Conservation (phyloP, 495 filamentous ascomycete genomes). For the Neurospora sp. region DNA sequence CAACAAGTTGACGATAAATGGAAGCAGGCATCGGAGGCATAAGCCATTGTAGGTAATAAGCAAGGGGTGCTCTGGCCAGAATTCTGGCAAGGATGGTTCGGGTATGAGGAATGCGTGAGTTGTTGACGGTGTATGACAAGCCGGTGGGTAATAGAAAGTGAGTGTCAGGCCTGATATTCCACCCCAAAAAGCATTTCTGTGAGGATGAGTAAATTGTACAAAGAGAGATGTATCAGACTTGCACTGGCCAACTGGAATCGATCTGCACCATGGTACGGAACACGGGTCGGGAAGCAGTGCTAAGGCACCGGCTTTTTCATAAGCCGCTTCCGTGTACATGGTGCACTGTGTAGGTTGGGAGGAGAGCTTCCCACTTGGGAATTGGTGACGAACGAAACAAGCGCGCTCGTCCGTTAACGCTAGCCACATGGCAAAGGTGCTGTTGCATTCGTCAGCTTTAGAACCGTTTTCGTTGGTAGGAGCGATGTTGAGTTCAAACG, state of each 20-base stretch:
- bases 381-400: conserved; percentile 20
- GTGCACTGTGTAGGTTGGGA: not conserved
- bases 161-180: not conserved
- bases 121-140: conserved; percentile 19
- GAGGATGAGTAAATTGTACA: not conserved
- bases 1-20: conserved; percentile 6
- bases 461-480: conserved; percentile 21
- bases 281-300: not conserved
- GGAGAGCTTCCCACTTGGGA: not conserved
- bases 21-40: conserved; percentile 12
- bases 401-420: conserved; percentile 26
- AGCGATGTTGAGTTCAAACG: conserved; percentile 21
- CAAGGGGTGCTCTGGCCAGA: conserved; percentile 11
- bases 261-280: not conserved
- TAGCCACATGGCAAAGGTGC: conserved; percentile 32
- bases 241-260: not conserved
- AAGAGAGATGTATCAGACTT: not conserved
- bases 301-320: conserved; percentile 5
- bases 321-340: conserved; percentile 8
- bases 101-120: conserved; percentile 14
- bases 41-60: conserved; percentile 6
- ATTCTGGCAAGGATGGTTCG: conserved; percentile 12
- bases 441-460: conserved; percentile 20
- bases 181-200: not conserved
- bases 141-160: conserved; percentile 2